Percentiles rank a stretch among this genome's conserved stretches.
Evolutionary conservation across 139 green algal genomes (phyloP).

Genomic region (Eudorina sp.): DNA sequence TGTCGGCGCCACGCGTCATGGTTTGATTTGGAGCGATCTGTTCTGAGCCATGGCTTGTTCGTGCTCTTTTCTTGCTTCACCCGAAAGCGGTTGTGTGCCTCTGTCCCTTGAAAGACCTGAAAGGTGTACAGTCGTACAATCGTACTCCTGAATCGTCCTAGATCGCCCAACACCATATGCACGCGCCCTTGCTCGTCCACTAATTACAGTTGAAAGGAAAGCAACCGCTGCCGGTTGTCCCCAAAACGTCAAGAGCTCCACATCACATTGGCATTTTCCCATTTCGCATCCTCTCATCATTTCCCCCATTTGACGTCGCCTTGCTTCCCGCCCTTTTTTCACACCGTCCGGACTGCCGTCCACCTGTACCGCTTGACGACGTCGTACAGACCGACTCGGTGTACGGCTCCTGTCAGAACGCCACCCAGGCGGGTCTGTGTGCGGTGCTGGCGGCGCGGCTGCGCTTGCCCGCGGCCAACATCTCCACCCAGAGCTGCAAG

Average conservation of each 20-base stretch:
- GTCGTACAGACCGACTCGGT: neutral
- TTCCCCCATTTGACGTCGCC: neutral
- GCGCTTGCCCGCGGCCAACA: neutral
- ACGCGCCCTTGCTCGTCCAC: too few species aligned
- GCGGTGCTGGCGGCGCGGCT: neutral
- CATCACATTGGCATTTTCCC: neutral
- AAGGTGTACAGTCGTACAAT: too few species aligned
- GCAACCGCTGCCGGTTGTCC: neutral
- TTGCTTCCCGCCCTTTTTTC: neutral
- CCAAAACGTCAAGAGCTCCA: neutral
- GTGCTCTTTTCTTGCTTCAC: too few species aligned
- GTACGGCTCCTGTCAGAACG: neutral
- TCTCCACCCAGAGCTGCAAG: neutral
- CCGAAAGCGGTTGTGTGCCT: too few species aligned
- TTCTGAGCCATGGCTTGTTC: too few species aligned
- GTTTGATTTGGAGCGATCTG: too few species aligned
- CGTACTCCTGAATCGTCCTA: too few species aligned
- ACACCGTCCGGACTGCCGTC: neutral
- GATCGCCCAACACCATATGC: too few species aligned
- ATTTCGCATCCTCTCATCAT: neutral
- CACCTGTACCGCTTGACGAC: neutral
- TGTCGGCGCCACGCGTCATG: neutral
- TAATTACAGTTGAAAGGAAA: too few species aligned
- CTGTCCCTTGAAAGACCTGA: too few species aligned
- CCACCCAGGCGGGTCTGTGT: neutral